These are phyloP conservation scores for Babesia gibsoni DNA, from an alignment of 169 alveolate species.

Conservation along the genomic window DNA sequence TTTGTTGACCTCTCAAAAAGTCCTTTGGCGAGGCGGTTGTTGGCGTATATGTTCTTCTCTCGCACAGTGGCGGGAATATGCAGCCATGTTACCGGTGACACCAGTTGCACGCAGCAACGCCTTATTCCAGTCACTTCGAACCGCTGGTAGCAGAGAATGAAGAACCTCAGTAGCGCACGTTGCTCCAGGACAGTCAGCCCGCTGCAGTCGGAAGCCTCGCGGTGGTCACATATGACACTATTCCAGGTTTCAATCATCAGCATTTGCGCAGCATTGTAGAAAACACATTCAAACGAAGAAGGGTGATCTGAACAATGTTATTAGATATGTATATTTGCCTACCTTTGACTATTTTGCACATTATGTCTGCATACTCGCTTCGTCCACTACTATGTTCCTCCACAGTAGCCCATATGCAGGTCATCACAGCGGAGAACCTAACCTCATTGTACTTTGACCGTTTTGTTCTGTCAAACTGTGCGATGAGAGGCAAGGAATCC, in stretches of 20 bases:
- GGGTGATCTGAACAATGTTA: constrained; percentile 28
- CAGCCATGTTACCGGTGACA: constrained; percentile 58
- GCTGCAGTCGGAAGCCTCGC: constrained; percentile 12
- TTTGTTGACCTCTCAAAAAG: constrained; percentile 30
- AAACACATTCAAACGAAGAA: constrained; percentile 43
- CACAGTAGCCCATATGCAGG: constrained; percentile 63
- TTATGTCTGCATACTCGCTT: constrained; percentile 51
- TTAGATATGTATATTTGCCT: not conserved
- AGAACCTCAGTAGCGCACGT: constrained; percentile 59
- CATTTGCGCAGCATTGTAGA: constrained; percentile 60
- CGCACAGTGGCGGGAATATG: constrained; percentile 50
- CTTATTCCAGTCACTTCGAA: constrained; percentile 52
- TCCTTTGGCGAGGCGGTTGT: constrained; percentile 40
- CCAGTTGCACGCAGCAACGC: constrained; percentile 52
- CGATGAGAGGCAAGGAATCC: constrained; percentile 51
- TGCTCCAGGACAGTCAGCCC: constrained; percentile 54
- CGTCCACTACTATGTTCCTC: constrained; percentile 61
- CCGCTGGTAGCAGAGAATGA: constrained; percentile 53
- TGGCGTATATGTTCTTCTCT: constrained; percentile 33
- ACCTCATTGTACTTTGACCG: constrained; percentile 7
- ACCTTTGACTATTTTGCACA: constrained; percentile 50
- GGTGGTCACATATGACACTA: constrained; percentile 45
- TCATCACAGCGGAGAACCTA: constrained; percentile 52
- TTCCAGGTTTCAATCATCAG: constrained; percentile 62
- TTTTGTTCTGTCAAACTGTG: not conserved